A percentile compares a stretch with the other conserved stretches of the same genome.
phyloP scores from a whole-genome alignment of 352 stramenopile genomes.

The Globisporangium rhizosaccharum region DNA sequence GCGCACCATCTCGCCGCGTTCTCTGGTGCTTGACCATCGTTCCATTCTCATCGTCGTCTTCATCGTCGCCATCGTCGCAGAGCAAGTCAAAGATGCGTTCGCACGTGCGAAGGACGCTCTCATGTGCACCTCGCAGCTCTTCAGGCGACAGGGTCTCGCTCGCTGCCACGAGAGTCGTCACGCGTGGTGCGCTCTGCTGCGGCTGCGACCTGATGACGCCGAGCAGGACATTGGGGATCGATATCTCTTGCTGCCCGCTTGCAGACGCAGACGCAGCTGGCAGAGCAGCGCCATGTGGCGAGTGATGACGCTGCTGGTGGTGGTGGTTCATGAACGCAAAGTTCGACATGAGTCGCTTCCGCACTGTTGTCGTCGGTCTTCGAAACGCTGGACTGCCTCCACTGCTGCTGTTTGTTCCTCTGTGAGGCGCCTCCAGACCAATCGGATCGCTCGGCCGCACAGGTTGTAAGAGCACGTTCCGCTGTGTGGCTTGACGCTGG shows the following conservation, averaged over 20 bases:
- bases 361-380: constrained; percentile 2
- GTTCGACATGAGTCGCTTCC: constrained; percentile 10
- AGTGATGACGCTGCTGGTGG: background rate
- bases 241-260: constrained; percentile 9
- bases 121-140: constrained; percentile 15
- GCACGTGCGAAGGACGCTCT: constrained; percentile 34
- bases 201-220: constrained; percentile 21
- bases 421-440: constrained; percentile 3
- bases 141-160: constrained; percentile 9
- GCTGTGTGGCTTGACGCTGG: constrained; percentile 25
- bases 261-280: background rate
- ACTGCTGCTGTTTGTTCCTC: background rate
- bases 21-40: background rate
- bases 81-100: constrained; percentile 61
- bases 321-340: constrained; percentile 10
- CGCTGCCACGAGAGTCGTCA: background rate
- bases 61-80: constrained; percentile 33
- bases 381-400: background rate
- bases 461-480: constrained; percentile 16
- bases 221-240: constrained; percentile 46
- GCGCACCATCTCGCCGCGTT: background rate
- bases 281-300: background rate
- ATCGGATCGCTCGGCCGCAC: background rate
- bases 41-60: background rate
- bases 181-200: constrained; percentile 9